phyloP scores from a whole-genome alignment of 177 flowering plant genomes.

The Vitis hybrid region DNA sequence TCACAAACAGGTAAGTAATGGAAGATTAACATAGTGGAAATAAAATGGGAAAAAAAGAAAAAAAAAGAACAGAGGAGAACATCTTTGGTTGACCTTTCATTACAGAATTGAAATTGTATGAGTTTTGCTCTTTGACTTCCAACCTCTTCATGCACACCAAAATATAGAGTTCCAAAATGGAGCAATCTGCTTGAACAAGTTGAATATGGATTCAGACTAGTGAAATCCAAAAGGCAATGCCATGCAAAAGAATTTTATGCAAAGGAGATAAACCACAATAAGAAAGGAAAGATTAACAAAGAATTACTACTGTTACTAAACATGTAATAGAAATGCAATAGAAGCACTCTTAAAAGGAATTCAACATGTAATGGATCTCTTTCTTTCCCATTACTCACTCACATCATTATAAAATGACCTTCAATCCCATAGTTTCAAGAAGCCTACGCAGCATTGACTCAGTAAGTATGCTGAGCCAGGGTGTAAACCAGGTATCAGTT shows the following conservation, averaged over 20 bases:
- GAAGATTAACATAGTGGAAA: not conserved
- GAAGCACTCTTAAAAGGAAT: no score
- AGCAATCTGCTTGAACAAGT: conserved; percentile 67
- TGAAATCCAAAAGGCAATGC: not conserved
- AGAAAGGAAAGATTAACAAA: not conserved
- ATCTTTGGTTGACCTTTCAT: conserved; percentile 68
- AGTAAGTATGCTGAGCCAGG: no score
- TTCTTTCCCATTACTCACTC: no score
- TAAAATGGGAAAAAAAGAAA: not conserved
- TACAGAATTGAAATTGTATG: conserved; percentile 81
- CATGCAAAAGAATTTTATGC: not conserved
- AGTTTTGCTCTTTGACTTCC: conserved; percentile 78
- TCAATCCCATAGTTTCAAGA: no score
- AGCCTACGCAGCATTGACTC: no score
- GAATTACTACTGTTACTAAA: not conserved
- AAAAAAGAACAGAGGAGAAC: not conserved
- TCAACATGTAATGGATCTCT: no score
- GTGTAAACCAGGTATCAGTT: no score
- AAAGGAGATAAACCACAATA: not conserved
- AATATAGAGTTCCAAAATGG: conserved; percentile 80
- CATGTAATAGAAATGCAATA: no score
- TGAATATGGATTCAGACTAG: not conserved
- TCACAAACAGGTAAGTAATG: not conserved
- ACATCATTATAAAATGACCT: no score
- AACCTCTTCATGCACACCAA: conserved; percentile 87